These are phyloP conservation scores for Zoysia matrella DNA, from an alignment of 202 grass and related monocot species.

Conservation along the genomic window DNA sequence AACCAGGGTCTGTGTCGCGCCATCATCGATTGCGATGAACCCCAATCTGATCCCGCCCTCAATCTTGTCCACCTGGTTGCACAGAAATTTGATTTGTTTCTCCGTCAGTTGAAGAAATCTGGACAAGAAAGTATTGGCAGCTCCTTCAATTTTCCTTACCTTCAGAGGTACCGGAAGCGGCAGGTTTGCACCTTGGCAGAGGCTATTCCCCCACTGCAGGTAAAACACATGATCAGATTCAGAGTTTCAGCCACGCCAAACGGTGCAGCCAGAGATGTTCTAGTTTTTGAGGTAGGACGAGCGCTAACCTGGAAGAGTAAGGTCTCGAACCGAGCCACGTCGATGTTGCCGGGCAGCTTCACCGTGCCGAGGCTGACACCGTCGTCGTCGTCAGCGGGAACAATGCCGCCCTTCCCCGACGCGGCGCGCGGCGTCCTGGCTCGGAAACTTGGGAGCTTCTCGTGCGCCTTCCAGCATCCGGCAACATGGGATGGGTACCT, in stretches of 20 bases:
- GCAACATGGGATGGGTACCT: not conserved
- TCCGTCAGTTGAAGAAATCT: not conserved
- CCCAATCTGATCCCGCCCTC: conserved; percentile 71
- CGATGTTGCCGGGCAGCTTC: conserved; percentile 86
- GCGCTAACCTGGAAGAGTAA: conserved; percentile 72
- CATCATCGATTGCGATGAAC: conserved; percentile 67
- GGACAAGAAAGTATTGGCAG: not conserved
- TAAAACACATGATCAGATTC: conserved; percentile 4
- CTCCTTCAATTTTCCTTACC: conserved; percentile 37
- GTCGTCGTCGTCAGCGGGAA: conserved; percentile 39
- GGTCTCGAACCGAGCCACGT: conserved; percentile 65
- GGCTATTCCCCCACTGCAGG: conserved; percentile 89
- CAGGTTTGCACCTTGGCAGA: conserved; percentile 92
- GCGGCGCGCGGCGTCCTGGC: conserved; percentile 35
- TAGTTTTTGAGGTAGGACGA: not conserved
- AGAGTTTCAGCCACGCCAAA: not conserved
- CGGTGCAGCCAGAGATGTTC: not conserved
- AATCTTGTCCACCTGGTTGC: conserved; percentile 81
- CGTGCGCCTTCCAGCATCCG: conserved; percentile 25
- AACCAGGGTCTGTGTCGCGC: conserved; percentile 57
- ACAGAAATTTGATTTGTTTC: not conserved
- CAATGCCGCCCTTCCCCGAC: conserved; percentile 52
- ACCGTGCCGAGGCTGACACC: conserved; percentile 83
- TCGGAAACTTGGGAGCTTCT: conserved; percentile 7
- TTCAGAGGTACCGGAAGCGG: conserved; percentile 90